Conservation (phyloP, 2,329 filamentous ascomycete species). For the Clonostachys rhizophaga region DNA sequence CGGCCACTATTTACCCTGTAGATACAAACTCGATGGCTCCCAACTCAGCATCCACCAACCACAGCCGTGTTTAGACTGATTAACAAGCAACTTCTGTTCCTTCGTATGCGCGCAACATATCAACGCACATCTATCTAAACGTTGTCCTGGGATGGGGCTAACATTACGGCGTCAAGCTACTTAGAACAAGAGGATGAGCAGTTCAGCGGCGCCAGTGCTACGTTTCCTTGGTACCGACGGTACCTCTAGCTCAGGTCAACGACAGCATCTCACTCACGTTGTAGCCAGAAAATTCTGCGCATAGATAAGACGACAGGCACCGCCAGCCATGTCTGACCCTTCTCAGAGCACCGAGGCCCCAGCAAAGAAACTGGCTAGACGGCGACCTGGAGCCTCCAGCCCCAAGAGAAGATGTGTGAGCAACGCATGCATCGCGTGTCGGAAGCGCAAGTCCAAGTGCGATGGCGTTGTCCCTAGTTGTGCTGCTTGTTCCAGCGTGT, state of each 20-base stretch:
- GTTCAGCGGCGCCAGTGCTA: too few species aligned
- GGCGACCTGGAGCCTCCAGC: conserved; percentile 36
- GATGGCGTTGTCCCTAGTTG: conserved; percentile 89
- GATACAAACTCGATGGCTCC: neutral
- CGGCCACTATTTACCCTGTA: neutral
- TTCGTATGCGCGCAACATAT: neutral
- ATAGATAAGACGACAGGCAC: too few species aligned
- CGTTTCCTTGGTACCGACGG: too few species aligned
- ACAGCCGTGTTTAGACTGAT: too few species aligned
- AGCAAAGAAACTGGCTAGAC: conserved; percentile 40
- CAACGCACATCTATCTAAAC: neutral
- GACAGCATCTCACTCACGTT: too few species aligned
- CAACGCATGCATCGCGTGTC: conserved; percentile 79
- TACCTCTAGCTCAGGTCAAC: too few species aligned
- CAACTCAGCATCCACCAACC: neutral
- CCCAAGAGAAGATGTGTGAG: conserved; percentile 72
- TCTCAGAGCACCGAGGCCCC: neutral
- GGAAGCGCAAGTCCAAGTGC: conserved; percentile 80
- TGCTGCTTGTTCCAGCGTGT: conserved; percentile 93
- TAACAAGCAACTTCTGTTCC: too few species aligned
- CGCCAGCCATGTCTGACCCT: too few species aligned
- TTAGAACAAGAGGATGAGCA: too few species aligned
- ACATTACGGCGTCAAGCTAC: neutral
- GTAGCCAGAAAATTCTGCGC: too few species aligned
- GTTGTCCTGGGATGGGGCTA: neutral